Percentiles rank a stretch among this genome's conserved stretches.
phyloP scores from a whole-genome alignment of 2,329 filamentous ascomycete genomes.

The Claviceps monticola region DNA sequence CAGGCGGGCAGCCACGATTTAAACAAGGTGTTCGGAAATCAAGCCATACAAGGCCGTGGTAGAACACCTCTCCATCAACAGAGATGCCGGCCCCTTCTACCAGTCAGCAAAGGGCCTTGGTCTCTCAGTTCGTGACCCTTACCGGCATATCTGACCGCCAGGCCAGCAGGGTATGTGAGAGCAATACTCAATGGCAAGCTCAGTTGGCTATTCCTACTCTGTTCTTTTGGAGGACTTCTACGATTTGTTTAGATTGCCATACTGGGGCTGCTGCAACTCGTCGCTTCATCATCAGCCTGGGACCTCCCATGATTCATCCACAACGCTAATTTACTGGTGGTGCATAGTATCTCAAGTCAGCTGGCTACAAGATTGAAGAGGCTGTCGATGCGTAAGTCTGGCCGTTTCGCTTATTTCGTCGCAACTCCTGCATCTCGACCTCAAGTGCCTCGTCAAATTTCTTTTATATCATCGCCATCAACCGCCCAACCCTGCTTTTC shows the following conservation, averaged over 20 bases:
- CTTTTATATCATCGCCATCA: background rate
- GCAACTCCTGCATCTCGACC: background rate
- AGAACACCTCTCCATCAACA: conserved; percentile 3
- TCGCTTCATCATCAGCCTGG: background rate
- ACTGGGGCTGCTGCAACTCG: background rate
- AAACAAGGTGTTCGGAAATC: background rate
- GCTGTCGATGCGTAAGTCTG: conserved; percentile 44
- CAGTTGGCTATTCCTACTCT: background rate
- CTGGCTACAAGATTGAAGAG: conserved; percentile 36
- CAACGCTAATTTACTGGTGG: conserved; percentile 11
- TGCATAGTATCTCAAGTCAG: conserved; percentile 32
- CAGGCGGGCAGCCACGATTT: background rate
- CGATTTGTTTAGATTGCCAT: background rate
- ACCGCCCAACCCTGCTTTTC: background rate
- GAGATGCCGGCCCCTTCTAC: conserved; percentile 25
- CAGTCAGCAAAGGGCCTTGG: conserved; percentile 26
- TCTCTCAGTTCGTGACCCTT: conserved; percentile 27
- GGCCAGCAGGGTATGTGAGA: conserved; percentile 29
- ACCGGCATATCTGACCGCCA: conserved; percentile 30
- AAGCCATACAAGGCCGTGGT: background rate
- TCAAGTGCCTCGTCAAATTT: background rate
- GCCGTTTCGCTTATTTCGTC: background rate
- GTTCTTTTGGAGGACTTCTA: background rate
- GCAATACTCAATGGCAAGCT: conserved; percentile 1
- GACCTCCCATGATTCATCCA: background rate